Conservation (phyloP, 2,329 filamentous ascomycete genomes). For the Sporothrix sp. region DNA sequence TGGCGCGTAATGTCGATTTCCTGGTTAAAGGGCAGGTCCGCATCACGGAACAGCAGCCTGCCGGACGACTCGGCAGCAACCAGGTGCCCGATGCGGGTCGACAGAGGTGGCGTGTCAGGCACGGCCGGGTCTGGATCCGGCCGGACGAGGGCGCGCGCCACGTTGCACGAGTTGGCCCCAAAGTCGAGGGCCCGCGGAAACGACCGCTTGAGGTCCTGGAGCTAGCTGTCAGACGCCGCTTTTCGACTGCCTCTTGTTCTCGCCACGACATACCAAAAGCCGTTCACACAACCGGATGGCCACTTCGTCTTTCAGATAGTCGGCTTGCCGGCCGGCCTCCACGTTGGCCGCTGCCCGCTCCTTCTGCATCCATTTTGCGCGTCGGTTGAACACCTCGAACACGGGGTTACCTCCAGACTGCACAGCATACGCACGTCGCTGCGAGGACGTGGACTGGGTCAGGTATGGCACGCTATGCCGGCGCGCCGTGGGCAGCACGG, state of each 20-base stretch:
- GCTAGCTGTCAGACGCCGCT: constrained; percentile 10
- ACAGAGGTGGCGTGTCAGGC: constrained; percentile 54
- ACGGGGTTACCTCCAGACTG: constrained; percentile 67
- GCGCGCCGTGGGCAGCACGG: background rate
- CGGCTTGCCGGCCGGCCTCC: constrained; percentile 65
- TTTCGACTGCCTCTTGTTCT: too few relatives aligned
- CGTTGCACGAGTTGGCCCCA: constrained; percentile 91
- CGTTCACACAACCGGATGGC: constrained; percentile 76
- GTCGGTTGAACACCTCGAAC: constrained; percentile 84
- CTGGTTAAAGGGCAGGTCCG: constrained; percentile 61
- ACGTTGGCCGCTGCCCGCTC: constrained; percentile 68
- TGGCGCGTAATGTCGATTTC: constrained; percentile 62
- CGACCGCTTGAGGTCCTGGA: constrained; percentile 78
- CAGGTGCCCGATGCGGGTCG: constrained; percentile 61
- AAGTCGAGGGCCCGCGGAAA: constrained; percentile 83
- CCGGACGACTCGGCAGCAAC: constrained; percentile 75
- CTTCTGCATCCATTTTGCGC: constrained; percentile 82
- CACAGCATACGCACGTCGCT: constrained; percentile 59
- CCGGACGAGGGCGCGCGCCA: constrained; percentile 69
- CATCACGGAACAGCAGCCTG: constrained; percentile 70
- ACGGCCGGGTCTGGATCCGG: constrained; percentile 55
- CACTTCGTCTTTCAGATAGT: constrained; percentile 91
- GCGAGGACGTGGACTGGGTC: constrained; percentile 23
- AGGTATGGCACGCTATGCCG: constrained; percentile 31
- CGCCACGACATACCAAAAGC: constrained; percentile 57